Conservation (phyloP, 129 eudicot species). For the Helichrysum umbraculigerum region DNA sequence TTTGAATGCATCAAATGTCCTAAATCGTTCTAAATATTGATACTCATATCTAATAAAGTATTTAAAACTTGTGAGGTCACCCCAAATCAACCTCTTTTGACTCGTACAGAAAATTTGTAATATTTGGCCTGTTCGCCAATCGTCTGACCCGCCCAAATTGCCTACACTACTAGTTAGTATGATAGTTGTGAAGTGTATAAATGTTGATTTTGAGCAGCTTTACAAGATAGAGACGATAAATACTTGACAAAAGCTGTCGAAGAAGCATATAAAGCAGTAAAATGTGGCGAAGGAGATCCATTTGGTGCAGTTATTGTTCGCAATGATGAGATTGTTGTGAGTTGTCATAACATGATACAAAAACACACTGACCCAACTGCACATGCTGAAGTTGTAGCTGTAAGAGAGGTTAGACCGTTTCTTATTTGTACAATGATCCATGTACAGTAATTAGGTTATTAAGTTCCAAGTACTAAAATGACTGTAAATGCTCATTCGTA, state of each 20-base stretch:
- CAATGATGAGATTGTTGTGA: not conserved
- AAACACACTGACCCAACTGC: conserved; percentile 8
- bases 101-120: too few relatives aligned
- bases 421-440: not conserved
- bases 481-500: not conserved
- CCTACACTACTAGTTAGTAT: too few relatives aligned
- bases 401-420: conserved; percentile 5
- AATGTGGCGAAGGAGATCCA: not conserved
- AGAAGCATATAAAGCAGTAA: not conserved
- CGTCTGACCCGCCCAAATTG: too few relatives aligned
- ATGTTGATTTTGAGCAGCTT: not conserved
- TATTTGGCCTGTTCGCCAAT: too few relatives aligned
- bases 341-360: too few relatives aligned
- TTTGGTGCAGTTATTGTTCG: not conserved
- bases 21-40: too few relatives aligned
- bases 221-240: not conserved
- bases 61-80: too few relatives aligned
- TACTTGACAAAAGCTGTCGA: not conserved
- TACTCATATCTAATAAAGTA: too few relatives aligned
- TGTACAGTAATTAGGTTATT: not conserved
- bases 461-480: not conserved
- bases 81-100: too few relatives aligned
- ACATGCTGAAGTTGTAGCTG: not conserved
- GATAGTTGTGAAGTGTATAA: too few relatives aligned
- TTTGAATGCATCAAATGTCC: too few relatives aligned